Evolutionary conservation across 2,329 filamentous ascomycete species (phyloP), one percentile per base, ranked within the genome.

Genomic region (Whalleya microplaca): DNA sequence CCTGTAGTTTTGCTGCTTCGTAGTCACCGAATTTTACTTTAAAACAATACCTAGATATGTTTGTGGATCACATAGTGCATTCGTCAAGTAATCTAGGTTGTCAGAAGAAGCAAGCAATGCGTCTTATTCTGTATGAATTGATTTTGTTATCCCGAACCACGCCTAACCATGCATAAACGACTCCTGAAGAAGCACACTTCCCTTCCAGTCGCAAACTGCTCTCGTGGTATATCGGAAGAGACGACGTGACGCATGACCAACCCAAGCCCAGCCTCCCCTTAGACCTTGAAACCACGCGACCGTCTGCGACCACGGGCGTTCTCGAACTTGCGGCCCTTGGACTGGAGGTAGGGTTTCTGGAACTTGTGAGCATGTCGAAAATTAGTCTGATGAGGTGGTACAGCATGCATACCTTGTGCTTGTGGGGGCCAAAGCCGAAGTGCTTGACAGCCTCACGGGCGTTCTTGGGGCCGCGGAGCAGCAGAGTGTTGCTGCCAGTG

Each of bases 271-370:
- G 61, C 50, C 51, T 63, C 81, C 67, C 78, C 78, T 91, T 96
- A 99, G 78, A 99, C 95, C 92, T 99, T 99, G 93, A 99, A 99
- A 87, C 96, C 95, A 76, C 91, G 88, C 74, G 93, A 98, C 79
- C 92, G 86, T 89, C 95, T 96, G 83, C 95, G 93, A 81, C 95
- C 96, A 95, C 95, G 93, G 75, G 93, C 95, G 75, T 88, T 87
- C 89, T 99, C 96, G 85, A 99, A 99, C 87, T 99, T 99, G 83
- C 95, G 90, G 76, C 96, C 96, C 91, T 99, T 99, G 85, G 92
- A 96, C 81, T 92, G 86, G 75, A 99, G 86, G 72, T 96, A 91
- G 71, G 94, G 94, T 87, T 97, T 98, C 94, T 95, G 68, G 60
- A 72, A 2, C 41, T 51, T 48, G 51, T 63, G 6, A 63, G 60